Conservation (phyloP, 371 early-diverging fungal genomes). For the Vairimorpha apis region DNA sequence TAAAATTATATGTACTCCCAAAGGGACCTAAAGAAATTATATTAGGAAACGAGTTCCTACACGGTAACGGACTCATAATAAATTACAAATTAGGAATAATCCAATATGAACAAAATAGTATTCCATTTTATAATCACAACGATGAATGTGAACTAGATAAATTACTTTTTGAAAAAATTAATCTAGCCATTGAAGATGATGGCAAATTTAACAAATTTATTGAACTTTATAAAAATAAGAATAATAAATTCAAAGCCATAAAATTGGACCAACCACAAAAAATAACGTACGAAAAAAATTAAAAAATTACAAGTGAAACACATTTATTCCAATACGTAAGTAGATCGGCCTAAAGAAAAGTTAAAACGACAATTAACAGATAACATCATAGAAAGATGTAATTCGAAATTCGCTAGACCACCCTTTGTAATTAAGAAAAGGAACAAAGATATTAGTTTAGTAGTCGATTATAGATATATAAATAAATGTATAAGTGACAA, state of each 20-base stretch:
- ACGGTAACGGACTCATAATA: background rate
- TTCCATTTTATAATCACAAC: background rate
- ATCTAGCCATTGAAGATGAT: background rate
- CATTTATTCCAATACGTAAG: too few species aligned
- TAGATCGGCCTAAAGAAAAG: background rate
- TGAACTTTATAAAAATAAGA: background rate
- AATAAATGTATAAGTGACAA: background rate
- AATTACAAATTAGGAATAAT: background rate
- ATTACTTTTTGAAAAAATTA: background rate
- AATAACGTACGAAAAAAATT: too few species aligned
- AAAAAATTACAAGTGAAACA: too few species aligned
- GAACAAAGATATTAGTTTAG: background rate
- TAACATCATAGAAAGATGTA: background rate
- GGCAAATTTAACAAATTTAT: background rate
- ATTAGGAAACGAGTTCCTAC: background rate
- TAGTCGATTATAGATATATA: background rate
- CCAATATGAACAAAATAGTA: background rate
- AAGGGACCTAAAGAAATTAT: background rate
- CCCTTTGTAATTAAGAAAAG: slow-evolving; percentile 1
- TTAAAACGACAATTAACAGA: background rate
- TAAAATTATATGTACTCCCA: background rate
- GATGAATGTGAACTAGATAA: background rate
- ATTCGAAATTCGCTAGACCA: background rate
- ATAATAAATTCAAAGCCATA: too few species aligned
- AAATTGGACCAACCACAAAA: too few species aligned